Percentiles rank a stretch among this genome's conserved stretches.
Evolutionary conservation across 2,329 filamentous ascomycete genomes (phyloP).

Genomic region (Aspergillus melleus): DNA sequence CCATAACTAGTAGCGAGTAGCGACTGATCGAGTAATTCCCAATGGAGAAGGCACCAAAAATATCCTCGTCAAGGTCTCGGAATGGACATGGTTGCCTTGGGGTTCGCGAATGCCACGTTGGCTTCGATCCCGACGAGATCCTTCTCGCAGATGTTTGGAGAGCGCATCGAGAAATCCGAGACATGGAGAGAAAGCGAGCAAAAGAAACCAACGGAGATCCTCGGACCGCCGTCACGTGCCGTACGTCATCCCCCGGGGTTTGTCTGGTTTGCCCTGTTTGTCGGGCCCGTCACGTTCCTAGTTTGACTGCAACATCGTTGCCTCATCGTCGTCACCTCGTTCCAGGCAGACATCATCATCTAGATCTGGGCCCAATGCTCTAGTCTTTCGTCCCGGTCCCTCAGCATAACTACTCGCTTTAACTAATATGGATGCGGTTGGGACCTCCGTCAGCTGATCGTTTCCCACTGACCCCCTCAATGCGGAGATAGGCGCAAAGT

Average conservation of each 20-base stretch:
- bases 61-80: too few species aligned
- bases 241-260: neutral
- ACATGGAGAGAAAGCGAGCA: neutral
- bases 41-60: too few species aligned
- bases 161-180: too few species aligned
- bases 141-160: too few species aligned
- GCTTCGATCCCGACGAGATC: too few species aligned
- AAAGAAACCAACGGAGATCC: neutral
- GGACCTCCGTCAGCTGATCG: constrained; percentile 2
- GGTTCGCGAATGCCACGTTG: too few species aligned
- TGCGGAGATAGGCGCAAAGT: constrained; percentile 12
- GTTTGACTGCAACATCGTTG: neutral
- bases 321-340: constrained; percentile 3
- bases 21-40: neutral
- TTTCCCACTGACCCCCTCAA: constrained; percentile 8
- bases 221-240: neutral
- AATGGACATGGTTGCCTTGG: too few species aligned
- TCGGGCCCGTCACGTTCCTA: constrained; percentile 8
- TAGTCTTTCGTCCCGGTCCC: neutral
- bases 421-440: constrained; percentile 15
- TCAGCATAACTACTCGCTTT: constrained; percentile 6
- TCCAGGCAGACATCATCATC: constrained; percentile 2
- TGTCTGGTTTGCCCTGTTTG: constrained; percentile 12
- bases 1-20: too few species aligned
- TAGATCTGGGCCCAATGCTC: neutral